phyloP scores from a whole-genome alignment of 371 early-diverging fungal species.

The Syncephalastrum contaminatum region DNA sequence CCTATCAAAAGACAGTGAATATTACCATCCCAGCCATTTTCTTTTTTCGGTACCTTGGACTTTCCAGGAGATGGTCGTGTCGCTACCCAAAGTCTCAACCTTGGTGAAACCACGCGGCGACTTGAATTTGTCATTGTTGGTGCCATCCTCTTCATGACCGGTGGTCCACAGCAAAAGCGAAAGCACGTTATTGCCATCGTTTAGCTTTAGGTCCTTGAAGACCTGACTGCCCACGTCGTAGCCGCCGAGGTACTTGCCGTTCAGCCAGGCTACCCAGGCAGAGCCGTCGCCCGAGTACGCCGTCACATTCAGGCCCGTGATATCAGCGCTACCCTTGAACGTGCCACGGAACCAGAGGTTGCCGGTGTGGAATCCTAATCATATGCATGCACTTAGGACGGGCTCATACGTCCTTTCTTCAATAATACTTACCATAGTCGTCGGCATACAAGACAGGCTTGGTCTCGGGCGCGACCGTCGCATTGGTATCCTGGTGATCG shows the following conservation, averaged over 20 bases:
- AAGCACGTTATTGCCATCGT: slow-evolving; percentile 17
- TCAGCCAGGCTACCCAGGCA: slow-evolving; percentile 21
- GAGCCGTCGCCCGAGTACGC: slow-evolving; percentile 19
- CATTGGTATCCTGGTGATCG: slow-evolving; percentile 19
- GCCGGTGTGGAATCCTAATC: slow-evolving; percentile 22
- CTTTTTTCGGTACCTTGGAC: slow-evolving; percentile 11
- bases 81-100: slow-evolving; percentile 13
- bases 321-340: slow-evolving; percentile 16
- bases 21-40: not conserved
- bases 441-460: slow-evolving; percentile 22
- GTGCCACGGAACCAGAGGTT: slow-evolving; percentile 24
- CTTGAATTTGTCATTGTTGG: slow-evolving; percentile 13
- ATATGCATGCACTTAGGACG: not conserved
- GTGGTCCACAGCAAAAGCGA: slow-evolving; percentile 20
- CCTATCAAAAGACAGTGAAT: slow-evolving; percentile 1
- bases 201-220: slow-evolving; percentile 3
- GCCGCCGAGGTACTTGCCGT: slow-evolving; percentile 27
- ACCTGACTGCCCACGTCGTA: slow-evolving; percentile 16
- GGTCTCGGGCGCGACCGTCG: slow-evolving; percentile 11
- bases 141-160: slow-evolving; percentile 22
- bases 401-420: too few relatives aligned
- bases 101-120: slow-evolving; percentile 15
- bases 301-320: slow-evolving; percentile 17
- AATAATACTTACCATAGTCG: slow-evolving; percentile 24
- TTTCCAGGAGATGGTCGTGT: slow-evolving; percentile 16